Percentiles rank a stretch among this genome's conserved stretches.
Evolutionary conservation across 1,139 yeast species (phyloP).

Genomic region (Lodderomyces theae): DNA sequence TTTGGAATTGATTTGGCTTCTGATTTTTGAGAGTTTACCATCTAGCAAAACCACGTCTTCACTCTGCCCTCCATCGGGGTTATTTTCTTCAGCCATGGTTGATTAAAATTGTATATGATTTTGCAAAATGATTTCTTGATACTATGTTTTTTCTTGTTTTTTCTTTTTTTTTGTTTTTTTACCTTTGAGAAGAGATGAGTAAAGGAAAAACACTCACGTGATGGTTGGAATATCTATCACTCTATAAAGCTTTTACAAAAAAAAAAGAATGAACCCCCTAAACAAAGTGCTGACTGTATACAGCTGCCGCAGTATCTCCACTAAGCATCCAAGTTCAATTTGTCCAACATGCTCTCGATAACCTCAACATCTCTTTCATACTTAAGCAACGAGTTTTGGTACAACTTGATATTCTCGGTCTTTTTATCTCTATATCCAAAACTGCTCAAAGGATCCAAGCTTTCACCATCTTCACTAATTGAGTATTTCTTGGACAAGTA

Average conservation of each 20-base stretch:
- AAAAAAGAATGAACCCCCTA: no score
- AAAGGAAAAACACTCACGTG: constrained; percentile 2
- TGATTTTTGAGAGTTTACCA: constrained; percentile 63
- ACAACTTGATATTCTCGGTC: constrained; percentile 29
- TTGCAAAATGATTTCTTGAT: background rate
- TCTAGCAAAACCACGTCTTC: constrained; percentile 39
- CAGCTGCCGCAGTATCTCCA: no score
- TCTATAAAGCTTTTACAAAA: no score
- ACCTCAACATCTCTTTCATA: constrained; percentile 36
- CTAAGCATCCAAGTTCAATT: constrained; percentile 45
- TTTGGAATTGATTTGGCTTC: constrained; percentile 70
- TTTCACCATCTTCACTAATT: constrained; percentile 29
- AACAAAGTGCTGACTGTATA: no score
- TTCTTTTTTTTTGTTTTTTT: constrained; percentile 1
- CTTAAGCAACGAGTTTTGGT: constrained; percentile 24
- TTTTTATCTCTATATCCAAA: constrained; percentile 13
- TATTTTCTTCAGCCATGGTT: constrained; percentile 29
- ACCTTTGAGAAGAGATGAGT: constrained; percentile 9
- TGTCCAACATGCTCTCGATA: constrained; percentile 44
- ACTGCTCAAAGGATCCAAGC: constrained; percentile 27
- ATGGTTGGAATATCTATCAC: no score
- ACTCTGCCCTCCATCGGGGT: constrained; percentile 38
- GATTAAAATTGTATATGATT: background rate
- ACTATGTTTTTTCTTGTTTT: no score
- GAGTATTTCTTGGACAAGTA: constrained; percentile 53